A percentile compares a stretch with the other conserved stretches of the same genome.
These are phyloP conservation scores for Miscanthus lutarioriparius DNA, from an alignment of 176 grass and related monocot genomes.

Conservation along the genomic window DNA sequence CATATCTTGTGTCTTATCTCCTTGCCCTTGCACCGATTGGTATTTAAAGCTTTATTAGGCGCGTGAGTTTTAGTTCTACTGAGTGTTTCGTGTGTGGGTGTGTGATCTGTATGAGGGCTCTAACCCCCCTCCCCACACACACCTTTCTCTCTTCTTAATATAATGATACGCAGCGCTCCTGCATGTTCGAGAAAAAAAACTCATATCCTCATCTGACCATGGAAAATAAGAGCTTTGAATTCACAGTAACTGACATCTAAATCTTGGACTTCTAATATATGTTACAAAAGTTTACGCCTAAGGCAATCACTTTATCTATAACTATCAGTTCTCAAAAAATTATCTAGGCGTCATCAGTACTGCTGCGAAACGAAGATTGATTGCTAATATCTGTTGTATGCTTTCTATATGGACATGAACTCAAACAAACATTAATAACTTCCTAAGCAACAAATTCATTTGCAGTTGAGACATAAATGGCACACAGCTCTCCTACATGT, in stretches of 20 bases:
- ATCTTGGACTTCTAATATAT: neutral
- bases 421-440: neutral
- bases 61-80: too few relatives aligned
- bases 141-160: too few relatives aligned
- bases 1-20: too few relatives aligned
- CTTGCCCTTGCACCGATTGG: too few relatives aligned
- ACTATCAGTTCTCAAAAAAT: neutral
- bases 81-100: too few relatives aligned
- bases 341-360: neutral
- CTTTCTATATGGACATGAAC: neutral
- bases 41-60: too few relatives aligned
- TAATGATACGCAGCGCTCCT: too few relatives aligned
- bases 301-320: neutral
- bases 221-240: slow-evolving; percentile 12
- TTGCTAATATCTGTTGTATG: neutral
- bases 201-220: slow-evolving; percentile 66
- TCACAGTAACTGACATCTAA: slow-evolving; percentile 6
- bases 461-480: neutral
- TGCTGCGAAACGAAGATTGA: neutral
- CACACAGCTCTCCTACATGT: neutral
- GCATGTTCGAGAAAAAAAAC: too few relatives aligned
- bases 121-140: too few relatives aligned
- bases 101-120: too few relatives aligned
- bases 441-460: neutral
- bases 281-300: neutral